A percentile compares a stretch with the other conserved stretches of the same genome.
phyloP scores from a whole-genome alignment of 2,329 filamentous ascomycete genomes.

The Neofusicoccum cordaticola region DNA sequence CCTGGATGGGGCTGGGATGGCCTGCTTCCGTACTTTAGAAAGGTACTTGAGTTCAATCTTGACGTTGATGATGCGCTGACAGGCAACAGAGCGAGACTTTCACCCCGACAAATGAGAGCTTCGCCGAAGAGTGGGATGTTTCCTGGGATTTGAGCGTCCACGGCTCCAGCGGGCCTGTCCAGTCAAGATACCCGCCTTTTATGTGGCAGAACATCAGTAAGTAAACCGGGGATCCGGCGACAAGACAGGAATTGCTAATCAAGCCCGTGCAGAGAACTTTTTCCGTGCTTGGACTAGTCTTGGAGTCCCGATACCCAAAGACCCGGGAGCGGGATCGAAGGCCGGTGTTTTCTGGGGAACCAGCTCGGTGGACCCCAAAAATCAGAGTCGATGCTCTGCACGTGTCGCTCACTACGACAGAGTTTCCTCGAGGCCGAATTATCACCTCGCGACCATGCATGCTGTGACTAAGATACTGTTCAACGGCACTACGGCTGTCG shows the following conservation, averaged over 20 bases:
- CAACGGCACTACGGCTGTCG: background rate
- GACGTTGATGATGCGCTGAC: background rate
- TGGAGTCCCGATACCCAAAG: background rate
- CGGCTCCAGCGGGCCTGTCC: background rate
- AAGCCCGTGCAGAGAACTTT: background rate
- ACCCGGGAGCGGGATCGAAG: background rate
- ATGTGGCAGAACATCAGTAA: too few species aligned
- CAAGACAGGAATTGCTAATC: background rate
- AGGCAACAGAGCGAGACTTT: background rate
- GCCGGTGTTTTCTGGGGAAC: background rate
- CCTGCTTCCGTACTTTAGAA: conserved; percentile 22
- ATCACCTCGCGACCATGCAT: conserved; percentile 27
- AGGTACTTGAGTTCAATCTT: background rate
- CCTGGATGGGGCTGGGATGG: conserved; percentile 33
- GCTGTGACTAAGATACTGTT: conserved; percentile 25
- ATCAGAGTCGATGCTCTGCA: conserved; percentile 36
- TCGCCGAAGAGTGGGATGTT: background rate
- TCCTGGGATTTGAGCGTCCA: background rate
- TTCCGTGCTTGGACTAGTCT: background rate
- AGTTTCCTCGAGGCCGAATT: conserved; percentile 31
- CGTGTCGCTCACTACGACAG: conserved; percentile 31
- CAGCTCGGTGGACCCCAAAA: background rate
- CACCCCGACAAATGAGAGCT: background rate
- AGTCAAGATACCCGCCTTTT: background rate
- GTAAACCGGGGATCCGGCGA: rapidly evolving